Evolutionary conservation across 371 early-diverging fungal genomes (phyloP).

Genomic region (Mortierella sp.): DNA sequence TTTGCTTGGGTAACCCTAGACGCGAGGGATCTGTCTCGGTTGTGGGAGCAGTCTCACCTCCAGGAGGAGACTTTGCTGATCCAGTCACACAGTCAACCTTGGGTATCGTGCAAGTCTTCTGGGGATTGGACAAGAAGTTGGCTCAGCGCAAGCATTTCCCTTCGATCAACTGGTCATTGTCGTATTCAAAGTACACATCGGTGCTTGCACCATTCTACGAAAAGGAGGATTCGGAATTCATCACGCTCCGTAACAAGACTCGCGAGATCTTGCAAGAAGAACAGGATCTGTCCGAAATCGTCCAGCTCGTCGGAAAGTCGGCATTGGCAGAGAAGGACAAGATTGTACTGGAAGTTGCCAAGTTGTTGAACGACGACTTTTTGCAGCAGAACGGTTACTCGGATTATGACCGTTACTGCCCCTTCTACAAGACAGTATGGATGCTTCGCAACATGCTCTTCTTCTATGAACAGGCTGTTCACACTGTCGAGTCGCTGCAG

Average conservation of each 20-base stretch:
- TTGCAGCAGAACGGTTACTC: constrained; percentile 99
- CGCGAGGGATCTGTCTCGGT: constrained; percentile 98
- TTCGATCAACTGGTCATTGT: constrained; percentile 99
- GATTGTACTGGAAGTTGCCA: constrained; percentile 98
- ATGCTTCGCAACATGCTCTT: constrained; percentile 98
- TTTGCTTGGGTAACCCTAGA: constrained; percentile 95
- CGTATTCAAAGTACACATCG: constrained; percentile 99
- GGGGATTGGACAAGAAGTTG: constrained; percentile 99
- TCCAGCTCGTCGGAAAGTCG: constrained; percentile 99
- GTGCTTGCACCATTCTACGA: constrained; percentile 98
- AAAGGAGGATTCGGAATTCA: constrained; percentile 94
- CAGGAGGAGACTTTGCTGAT: constrained; percentile 99
- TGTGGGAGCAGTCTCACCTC: constrained; percentile 99
- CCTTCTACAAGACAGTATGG: constrained; percentile 98
- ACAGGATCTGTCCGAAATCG: constrained; percentile 99
- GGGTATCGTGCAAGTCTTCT: constrained; percentile 99
- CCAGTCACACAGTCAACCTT: constrained; percentile 99
- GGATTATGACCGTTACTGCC: constrained; percentile 99
- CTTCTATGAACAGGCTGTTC: constrained; percentile 95
- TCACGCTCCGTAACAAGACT: constrained; percentile 90
- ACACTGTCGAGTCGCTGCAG: constrained; percentile 92
- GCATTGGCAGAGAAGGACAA: constrained; percentile 99
- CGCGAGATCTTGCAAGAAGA: constrained; percentile 99
- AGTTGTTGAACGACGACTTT: constrained; percentile 99
- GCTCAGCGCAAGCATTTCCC: constrained; percentile 99